A percentile compares a stretch with the other conserved stretches of the same genome.
These are phyloP conservation scores for Auriscalpium microsporum DNA, from an alignment of 768 basidiomycete genomes.

Conservation along the genomic window DNA sequence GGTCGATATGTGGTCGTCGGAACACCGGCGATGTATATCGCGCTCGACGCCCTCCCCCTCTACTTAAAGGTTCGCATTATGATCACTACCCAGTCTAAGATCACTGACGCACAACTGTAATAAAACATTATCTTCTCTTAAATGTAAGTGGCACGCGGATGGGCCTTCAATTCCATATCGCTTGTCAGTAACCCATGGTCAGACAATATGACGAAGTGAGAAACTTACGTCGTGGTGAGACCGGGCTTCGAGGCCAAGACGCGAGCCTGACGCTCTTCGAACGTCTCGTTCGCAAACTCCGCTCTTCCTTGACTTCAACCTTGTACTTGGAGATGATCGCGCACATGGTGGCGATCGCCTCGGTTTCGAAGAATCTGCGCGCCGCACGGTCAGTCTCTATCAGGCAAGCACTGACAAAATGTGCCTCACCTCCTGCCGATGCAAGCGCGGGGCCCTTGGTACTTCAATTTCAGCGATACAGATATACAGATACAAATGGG, in stretches of 20 bases:
- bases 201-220: not conserved
- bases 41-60: too few relatives aligned
- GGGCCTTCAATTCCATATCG: not conserved
- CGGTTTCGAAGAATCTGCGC: conserved; percentile 44
- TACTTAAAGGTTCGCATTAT: too few relatives aligned
- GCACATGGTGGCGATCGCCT: conserved; percentile 37
- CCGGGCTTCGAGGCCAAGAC: not conserved
- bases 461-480: not conserved
- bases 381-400: too few relatives aligned
- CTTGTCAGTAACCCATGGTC: not conserved
- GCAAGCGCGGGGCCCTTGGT: conserved; percentile 13
- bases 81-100: too few relatives aligned
- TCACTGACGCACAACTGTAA: too few relatives aligned
- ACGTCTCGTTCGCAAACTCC: conserved; percentile 35
- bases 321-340: conserved; percentile 37
- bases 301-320: conserved; percentile 42
- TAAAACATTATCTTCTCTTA: not conserved
- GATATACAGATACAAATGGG: not conserved
- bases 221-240: conserved; percentile 5
- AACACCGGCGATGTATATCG: too few relatives aligned
- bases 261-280: conserved; percentile 32
- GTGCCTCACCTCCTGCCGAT: conserved; percentile 15
- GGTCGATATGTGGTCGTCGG: too few relatives aligned
- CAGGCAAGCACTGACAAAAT: too few relatives aligned
- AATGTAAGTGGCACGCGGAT: not conserved